phyloP scores from a whole-genome alignment of 345 rosid species.

The Lagerstroemia speciosa region DNA sequence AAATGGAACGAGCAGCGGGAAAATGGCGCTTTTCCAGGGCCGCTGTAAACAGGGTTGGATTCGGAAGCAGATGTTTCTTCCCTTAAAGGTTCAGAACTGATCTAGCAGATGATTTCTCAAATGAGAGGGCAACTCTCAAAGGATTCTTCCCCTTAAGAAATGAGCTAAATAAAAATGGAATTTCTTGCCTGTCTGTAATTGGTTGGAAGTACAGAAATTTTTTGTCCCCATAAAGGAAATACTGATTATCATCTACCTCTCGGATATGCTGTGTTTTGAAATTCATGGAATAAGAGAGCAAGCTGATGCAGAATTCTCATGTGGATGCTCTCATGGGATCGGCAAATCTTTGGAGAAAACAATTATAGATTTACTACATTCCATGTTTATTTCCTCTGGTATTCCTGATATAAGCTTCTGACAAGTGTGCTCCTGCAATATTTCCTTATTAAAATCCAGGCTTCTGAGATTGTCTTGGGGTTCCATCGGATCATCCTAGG shows the following conservation, averaged over 20 bases:
- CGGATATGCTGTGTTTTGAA: background rate
- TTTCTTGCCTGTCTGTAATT: background rate
- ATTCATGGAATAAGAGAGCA: background rate
- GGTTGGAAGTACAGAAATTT: background rate
- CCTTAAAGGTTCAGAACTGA: background rate
- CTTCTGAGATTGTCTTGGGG: too few relatives aligned
- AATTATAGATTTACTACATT: too few relatives aligned
- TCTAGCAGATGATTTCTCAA: background rate
- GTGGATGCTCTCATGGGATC: too few relatives aligned
- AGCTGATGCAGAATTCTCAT: background rate
- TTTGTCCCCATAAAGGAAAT: background rate
- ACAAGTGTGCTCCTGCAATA: too few relatives aligned
- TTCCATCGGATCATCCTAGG: too few relatives aligned
- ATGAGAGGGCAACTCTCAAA: conserved; percentile 2
- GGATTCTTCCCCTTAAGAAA: background rate
- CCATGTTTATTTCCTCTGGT: too few relatives aligned
- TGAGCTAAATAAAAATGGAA: background rate
- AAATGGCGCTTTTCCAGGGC: conserved; percentile 94
- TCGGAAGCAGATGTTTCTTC: background rate
- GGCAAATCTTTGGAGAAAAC: too few relatives aligned
- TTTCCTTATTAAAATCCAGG: too few relatives aligned
- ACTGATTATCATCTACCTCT: background rate
- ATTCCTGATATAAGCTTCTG: too few relatives aligned
- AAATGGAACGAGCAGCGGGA: conserved; percentile 98
- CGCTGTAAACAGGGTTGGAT: conserved; percentile 45